A percentile compares a stretch with the other conserved stretches of the same genome.
Conservation (phyloP, 257 asterid genomes). For the Petrea volubilis region DNA sequence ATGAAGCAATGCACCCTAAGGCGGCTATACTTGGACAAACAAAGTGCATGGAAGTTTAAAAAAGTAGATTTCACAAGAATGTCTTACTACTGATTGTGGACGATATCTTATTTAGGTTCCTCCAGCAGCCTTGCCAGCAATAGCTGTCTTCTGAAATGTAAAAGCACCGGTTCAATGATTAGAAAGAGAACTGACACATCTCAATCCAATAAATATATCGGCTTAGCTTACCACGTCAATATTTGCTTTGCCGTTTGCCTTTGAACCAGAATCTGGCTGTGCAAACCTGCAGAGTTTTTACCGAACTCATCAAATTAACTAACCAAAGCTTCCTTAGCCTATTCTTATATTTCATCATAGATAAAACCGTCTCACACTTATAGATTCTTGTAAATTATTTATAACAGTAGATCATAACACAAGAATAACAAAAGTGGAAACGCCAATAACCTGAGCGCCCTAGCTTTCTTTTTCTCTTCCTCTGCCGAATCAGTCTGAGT, state of each 20-base stretch:
- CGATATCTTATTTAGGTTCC: constrained; percentile 35
- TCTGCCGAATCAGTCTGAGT: constrained; percentile 55
- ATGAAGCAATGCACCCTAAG: background rate
- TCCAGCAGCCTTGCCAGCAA: constrained; percentile 41
- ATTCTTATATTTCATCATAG: background rate
- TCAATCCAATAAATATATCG: background rate
- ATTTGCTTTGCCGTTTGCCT: constrained; percentile 34
- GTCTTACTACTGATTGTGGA: constrained; percentile 33
- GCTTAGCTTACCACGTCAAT: constrained; percentile 38
- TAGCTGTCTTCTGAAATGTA: constrained; percentile 39
- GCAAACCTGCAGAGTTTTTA: constrained; percentile 44
- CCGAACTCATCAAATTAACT: constrained; percentile 11
- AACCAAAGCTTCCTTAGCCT: background rate
- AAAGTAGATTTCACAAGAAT: constrained; percentile 7
- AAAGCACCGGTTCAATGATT: background rate
- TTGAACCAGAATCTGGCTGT: constrained; percentile 39
- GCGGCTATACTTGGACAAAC: background rate
- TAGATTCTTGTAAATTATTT: background rate
- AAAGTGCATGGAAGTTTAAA: background rate
- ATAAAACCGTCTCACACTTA: constrained; percentile 4
- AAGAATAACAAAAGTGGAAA: background rate
- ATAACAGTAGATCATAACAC: background rate
- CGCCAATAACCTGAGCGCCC: constrained; percentile 72
- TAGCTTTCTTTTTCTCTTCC: constrained; percentile 94
- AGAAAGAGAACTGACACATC: background rate